phyloP scores from a whole-genome alignment of 1,284 basidiomycete species.

The Mycena sp. region DNA sequence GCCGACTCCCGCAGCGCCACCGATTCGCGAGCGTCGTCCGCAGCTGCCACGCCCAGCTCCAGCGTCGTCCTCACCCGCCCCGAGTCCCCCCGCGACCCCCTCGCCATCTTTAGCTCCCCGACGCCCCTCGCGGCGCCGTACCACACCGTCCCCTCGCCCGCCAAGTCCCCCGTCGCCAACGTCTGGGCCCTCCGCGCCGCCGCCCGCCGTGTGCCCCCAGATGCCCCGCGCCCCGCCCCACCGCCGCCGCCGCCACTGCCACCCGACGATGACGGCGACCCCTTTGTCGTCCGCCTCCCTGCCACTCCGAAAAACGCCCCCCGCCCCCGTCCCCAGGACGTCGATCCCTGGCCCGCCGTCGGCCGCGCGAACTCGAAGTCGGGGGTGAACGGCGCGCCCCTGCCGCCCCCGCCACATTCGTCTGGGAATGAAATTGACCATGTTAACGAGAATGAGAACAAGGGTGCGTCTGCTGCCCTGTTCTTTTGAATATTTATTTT shows the following conservation, averaged over 20 bases:
- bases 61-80: too few species aligned
- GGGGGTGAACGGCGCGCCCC: too few species aligned
- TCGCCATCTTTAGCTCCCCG: conserved; percentile 27
- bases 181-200: conserved; percentile 62
- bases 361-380: conserved; percentile 11
- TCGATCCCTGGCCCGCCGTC: conserved; percentile 24
- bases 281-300: conserved; percentile 53
- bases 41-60: too few species aligned
- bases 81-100: too few species aligned
- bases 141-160: conserved; percentile 18
- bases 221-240: conserved; percentile 40
- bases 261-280: conserved; percentile 46
- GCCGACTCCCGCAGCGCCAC: too few species aligned
- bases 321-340: too few species aligned
- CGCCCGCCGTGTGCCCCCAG: conserved; percentile 43
- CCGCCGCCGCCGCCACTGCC: conserved; percentile 14
- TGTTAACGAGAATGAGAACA: too few species aligned
- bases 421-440: conserved; percentile 42
- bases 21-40: too few species aligned
- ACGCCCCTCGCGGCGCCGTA: conserved; percentile 35
- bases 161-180: conserved; percentile 48
- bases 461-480: too few species aligned
- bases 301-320: conserved; percentile 40
- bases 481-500: too few species aligned
- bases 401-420: conserved; percentile 48